Evolutionary conservation across 805 yeast genomes (phyloP).

Genomic region (Saturnispora halmiae): DNA sequence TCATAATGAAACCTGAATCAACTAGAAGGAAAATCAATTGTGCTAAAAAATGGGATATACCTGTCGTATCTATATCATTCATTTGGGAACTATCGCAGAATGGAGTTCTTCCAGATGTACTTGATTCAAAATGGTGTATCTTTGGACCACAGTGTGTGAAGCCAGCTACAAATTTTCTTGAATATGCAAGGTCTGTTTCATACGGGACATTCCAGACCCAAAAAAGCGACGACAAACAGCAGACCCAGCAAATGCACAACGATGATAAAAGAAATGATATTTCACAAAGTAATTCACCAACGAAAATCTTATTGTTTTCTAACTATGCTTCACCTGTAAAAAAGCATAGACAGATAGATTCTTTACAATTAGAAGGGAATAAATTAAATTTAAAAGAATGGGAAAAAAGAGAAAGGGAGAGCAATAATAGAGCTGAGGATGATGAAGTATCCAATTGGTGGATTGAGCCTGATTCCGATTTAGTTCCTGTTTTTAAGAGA

Average conservation of each 20-base stretch:
- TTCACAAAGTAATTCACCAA: slow-evolving; percentile 8
- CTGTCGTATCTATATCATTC: slow-evolving; percentile 47
- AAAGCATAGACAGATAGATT: background rate
- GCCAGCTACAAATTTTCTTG: slow-evolving; percentile 19
- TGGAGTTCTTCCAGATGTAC: slow-evolving; percentile 33
- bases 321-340: slow-evolving; percentile 2
- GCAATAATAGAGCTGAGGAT: background rate
- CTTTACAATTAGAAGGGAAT: slow-evolving; percentile 1
- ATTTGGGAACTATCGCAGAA: slow-evolving; percentile 42
- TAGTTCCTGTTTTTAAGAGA: slow-evolving; percentile 4
- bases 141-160: slow-evolving; percentile 31
- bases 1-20: slow-evolving; percentile 20
- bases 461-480: slow-evolving; percentile 5
- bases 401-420: slow-evolving; percentile 5
- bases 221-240: background rate
- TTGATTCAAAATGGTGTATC: slow-evolving; percentile 46
- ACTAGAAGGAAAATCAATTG: slow-evolving; percentile 48
- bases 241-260: background rate
- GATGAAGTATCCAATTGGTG: slow-evolving; percentile 1
- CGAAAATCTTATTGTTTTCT: slow-evolving; percentile 4
- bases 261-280: slow-evolving; percentile 3
- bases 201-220: slow-evolving; percentile 19
- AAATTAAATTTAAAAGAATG: slow-evolving; percentile 7
- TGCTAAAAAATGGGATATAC: slow-evolving; percentile 48
- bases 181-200: slow-evolving; percentile 17